A percentile compares a stretch with the other conserved stretches of the same genome.
phyloP scores from a whole-genome alignment of 768 basidiomycete genomes.

The Mycena amicta region DNA sequence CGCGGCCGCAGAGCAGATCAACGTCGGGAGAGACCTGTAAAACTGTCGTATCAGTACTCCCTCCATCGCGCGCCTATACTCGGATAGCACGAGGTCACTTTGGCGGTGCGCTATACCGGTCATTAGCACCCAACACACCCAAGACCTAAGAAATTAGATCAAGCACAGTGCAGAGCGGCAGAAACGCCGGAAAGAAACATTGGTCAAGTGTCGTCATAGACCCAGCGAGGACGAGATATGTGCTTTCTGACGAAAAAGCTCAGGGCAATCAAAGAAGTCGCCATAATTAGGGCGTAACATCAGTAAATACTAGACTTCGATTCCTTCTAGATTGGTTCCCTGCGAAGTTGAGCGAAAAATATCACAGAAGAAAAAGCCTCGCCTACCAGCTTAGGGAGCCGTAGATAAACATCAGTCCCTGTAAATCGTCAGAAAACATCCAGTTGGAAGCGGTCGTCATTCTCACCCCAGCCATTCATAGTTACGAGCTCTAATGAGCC shows the following conservation, averaged over 20 bases:
- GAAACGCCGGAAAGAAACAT: too few relatives aligned
- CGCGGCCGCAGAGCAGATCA: background rate
- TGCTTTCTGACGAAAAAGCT: too few relatives aligned
- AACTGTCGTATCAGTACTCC: background rate
- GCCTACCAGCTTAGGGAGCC: conserved; percentile 77
- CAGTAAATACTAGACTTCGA: conserved; percentile 59
- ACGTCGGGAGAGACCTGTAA: conserved; percentile 1
- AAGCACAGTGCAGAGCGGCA: too few relatives aligned
- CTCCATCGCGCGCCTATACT: background rate
- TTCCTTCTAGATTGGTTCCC: conserved; percentile 87
- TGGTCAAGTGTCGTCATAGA: too few relatives aligned
- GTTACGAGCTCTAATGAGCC: conserved; percentile 79
- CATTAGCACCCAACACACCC: too few relatives aligned
- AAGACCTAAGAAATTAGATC: too few relatives aligned
- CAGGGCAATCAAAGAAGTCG: background rate
- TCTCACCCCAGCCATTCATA: conserved; percentile 84
- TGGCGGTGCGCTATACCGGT: background rate
- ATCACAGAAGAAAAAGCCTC: background rate
- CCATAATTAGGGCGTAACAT: conserved; percentile 6
- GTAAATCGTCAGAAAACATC: too few relatives aligned
- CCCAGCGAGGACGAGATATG: background rate
- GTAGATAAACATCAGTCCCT: conserved; percentile 82
- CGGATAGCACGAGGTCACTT: background rate
- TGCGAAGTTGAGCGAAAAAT: conserved; percentile 28
- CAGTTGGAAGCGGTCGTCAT: too few relatives aligned